Percentiles rank a stretch among this genome's conserved stretches.
Evolutionary conservation across 495 filamentous ascomycete species (phyloP).

Genomic region (Xylaria scruposa): DNA sequence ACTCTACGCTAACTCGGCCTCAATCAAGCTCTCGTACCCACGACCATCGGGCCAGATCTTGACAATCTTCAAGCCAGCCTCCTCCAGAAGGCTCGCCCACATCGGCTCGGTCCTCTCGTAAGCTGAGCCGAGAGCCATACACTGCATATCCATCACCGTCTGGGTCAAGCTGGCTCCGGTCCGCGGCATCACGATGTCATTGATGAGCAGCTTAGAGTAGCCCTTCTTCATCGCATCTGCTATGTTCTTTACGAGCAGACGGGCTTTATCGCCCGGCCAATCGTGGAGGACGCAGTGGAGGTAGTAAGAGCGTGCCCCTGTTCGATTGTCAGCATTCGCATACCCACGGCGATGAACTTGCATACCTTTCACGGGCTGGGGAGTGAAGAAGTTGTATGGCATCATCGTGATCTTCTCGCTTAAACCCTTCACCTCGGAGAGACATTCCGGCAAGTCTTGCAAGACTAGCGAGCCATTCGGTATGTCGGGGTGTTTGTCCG

Average conservation of each 20-base stretch:
- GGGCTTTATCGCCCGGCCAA: slow-evolving; percentile 44
- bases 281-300: slow-evolving; percentile 54
- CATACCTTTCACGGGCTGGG: slow-evolving; percentile 44
- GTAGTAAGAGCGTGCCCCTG: slow-evolving; percentile 48
- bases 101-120: slow-evolving; percentile 46
- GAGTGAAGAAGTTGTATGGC: slow-evolving; percentile 43
- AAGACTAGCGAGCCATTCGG: slow-evolving; percentile 44
- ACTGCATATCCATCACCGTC: slow-evolving; percentile 54
- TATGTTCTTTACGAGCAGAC: slow-evolving; percentile 32
- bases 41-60: slow-evolving; percentile 44
- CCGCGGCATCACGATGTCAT: slow-evolving; percentile 36
- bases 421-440: slow-evolving; percentile 31
- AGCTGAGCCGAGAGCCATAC: slow-evolving; percentile 49
- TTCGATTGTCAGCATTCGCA: not conserved
- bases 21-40: slow-evolving; percentile 35
- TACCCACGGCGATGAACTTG: not conserved
- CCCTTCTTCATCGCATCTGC: slow-evolving; percentile 35
- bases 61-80: slow-evolving; percentile 48
- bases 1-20: slow-evolving; percentile 20
- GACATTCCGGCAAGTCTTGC: slow-evolving; percentile 44
- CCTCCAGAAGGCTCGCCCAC: slow-evolving; percentile 50
- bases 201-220: slow-evolving; percentile 40
- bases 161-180: slow-evolving; percentile 29
- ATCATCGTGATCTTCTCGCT: slow-evolving; percentile 34
- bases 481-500: slow-evolving; percentile 38